Conservation (phyloP, 495 filamentous ascomycete genomes). For the Trichocladium antarcticum region DNA sequence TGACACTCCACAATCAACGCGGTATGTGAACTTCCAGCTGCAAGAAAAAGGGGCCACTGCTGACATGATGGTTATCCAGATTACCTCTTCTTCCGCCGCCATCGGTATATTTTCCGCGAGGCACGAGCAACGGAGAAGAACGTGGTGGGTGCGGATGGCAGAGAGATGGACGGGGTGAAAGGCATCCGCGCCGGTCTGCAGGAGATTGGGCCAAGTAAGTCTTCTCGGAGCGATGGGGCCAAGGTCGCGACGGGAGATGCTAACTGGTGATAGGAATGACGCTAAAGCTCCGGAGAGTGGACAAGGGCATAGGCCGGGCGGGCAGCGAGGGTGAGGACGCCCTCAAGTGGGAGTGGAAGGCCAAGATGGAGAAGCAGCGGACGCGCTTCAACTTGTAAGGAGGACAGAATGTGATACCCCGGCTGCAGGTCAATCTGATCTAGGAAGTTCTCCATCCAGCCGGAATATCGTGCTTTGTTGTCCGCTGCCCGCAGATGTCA, state of each 20-base stretch:
- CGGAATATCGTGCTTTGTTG: no score
- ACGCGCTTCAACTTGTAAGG: constrained; percentile 79
- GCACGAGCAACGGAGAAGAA: constrained; percentile 75
- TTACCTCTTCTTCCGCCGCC: constrained; percentile 84
- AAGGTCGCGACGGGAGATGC: background rate
- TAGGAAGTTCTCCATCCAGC: background rate
- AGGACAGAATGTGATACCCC: constrained; percentile 8
- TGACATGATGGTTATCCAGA: constrained; percentile 34
- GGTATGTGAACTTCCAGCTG: constrained; percentile 4
- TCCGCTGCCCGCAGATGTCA: no score
- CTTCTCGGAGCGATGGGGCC: background rate
- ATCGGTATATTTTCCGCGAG: constrained; percentile 87
- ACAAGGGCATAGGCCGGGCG: constrained; percentile 73
- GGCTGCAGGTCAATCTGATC: background rate
- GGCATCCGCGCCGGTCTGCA: constrained; percentile 74
- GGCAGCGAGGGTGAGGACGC: constrained; percentile 62
- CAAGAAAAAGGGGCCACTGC: no score
- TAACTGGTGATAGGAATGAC: constrained; percentile 42
- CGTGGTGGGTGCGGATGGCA: constrained; percentile 76
- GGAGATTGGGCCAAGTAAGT: constrained; percentile 61
- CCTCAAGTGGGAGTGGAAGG: constrained; percentile 86
- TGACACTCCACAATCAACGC: constrained; percentile 88
- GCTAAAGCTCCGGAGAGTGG: constrained; percentile 77
- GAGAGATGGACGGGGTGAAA: constrained; percentile 69
- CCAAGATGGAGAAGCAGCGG: constrained; percentile 80